Conservation (phyloP, 345 rosid species). For the Gossypium bickii region DNA sequence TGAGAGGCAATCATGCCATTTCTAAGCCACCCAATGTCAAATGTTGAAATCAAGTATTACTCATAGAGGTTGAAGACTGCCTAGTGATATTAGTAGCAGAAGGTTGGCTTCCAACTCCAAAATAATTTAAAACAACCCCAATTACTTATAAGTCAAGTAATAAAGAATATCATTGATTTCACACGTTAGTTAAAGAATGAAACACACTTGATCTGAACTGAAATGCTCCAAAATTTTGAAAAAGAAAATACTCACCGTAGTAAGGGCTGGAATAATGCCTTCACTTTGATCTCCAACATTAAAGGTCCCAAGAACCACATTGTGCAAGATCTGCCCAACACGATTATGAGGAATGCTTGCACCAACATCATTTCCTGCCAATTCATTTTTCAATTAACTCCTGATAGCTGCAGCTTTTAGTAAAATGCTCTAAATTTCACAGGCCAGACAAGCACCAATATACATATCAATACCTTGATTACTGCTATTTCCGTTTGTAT, state of each 20-base stretch:
- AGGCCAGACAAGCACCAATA: neutral
- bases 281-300: constrained; percentile 84
- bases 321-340: constrained; percentile 67
- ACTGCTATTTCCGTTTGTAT: constrained; percentile 39
- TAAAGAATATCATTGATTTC: neutral
- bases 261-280: constrained; percentile 56
- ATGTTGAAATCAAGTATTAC: constrained; percentile 17
- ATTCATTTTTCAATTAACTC: constrained; percentile 10
- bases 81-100: constrained; percentile 29
- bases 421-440: constrained; percentile 8
- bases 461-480: constrained; percentile 34
- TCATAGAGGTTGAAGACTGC: constrained; percentile 48
- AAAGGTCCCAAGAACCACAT: constrained; percentile 73
- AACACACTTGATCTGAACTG: neutral
- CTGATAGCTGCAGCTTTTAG: neutral
- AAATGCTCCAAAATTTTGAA: no score
- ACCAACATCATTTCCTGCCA: constrained; percentile 50
- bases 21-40: neutral
- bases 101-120: constrained; percentile 63
- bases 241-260: constrained; percentile 38
- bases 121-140: constrained; percentile 75
- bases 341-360: constrained; percentile 52
- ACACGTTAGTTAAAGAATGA: neutral
- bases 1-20: neutral
- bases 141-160: constrained; percentile 51